Percentiles rank a stretch among this genome's conserved stretches.
Evolutionary conservation across 2,329 filamentous ascomycete genomes (phyloP).

Genomic region (Huntiella decipiens): DNA sequence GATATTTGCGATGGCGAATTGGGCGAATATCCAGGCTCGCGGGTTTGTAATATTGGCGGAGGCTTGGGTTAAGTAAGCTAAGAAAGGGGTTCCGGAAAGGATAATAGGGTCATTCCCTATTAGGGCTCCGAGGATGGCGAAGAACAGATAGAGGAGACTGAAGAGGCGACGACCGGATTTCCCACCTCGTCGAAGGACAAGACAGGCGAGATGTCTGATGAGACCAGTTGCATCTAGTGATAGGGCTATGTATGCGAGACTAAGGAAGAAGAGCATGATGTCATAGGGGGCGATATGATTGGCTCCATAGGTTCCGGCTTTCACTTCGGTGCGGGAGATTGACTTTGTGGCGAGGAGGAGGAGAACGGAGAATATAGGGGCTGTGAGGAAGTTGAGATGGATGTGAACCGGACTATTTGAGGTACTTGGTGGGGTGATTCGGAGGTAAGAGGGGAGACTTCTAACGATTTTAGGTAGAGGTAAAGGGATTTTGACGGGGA

Average conservation of each 20-base stretch:
- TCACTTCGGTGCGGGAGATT: slow-evolving; percentile 46
- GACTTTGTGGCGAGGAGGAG: slow-evolving; percentile 51
- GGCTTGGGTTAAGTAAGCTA: slow-evolving; percentile 59
- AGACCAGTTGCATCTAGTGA: slow-evolving; percentile 59
- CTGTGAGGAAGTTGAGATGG: slow-evolving; percentile 42
- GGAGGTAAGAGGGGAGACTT: slow-evolving; percentile 18
- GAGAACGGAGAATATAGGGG: slow-evolving; percentile 50
- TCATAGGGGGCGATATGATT: slow-evolving; percentile 50
- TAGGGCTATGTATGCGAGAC: slow-evolving; percentile 56
- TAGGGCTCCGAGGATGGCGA: slow-evolving; percentile 46
- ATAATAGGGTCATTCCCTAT: slow-evolving; percentile 64
- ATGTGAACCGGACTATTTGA: slow-evolving; percentile 24
- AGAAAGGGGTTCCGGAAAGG: slow-evolving; percentile 52
- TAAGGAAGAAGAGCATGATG: slow-evolving; percentile 59
- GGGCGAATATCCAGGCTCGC: slow-evolving; percentile 52
- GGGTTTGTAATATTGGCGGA: slow-evolving; percentile 55
- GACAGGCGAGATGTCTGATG: slow-evolving; percentile 50
- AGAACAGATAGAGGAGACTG: slow-evolving; percentile 56
- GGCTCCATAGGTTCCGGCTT: slow-evolving; percentile 47
- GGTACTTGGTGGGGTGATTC: slow-evolving; percentile 29
- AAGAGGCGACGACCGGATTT: slow-evolving; percentile 48
- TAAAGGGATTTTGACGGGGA: slow-evolving; percentile 47
- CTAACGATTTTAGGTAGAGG: slow-evolving; percentile 34
- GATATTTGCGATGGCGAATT: slow-evolving; percentile 56
- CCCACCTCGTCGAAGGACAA: slow-evolving; percentile 45